These are phyloP conservation scores for Punica granatum DNA, from an alignment of 345 rosid genomes.

Conservation along the genomic window DNA sequence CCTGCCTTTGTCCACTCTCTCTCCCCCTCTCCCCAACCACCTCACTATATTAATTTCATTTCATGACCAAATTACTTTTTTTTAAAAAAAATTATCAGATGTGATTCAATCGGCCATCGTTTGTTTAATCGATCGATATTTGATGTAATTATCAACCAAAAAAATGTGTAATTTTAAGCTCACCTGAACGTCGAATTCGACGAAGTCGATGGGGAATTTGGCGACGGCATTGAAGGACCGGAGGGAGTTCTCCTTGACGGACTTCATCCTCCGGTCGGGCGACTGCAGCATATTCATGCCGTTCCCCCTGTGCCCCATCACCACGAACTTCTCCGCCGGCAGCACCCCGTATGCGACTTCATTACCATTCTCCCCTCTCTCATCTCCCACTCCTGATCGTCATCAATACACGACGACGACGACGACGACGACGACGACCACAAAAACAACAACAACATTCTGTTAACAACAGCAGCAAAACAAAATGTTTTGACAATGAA, in stretches of 20 bases:
- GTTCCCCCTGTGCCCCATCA: conserved; percentile 78
- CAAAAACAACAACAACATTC: not conserved
- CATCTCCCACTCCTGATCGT: not conserved
- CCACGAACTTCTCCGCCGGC: conserved; percentile 38
- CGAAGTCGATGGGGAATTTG: conserved; percentile 58
- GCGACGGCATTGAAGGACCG: conserved; percentile 72
- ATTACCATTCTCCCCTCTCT: not conserved
- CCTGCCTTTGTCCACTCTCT: too few species aligned
- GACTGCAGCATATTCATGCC: conserved; percentile 79
- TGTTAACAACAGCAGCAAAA: too few species aligned
- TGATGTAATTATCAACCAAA: too few species aligned
- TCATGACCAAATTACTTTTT: too few species aligned
- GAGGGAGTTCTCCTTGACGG: conserved; percentile 72
- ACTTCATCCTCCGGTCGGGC: conserved; percentile 53
- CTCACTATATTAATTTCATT: too few species aligned
- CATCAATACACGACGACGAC: too few species aligned
- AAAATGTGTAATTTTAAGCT: not conserved
- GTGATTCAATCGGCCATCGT: too few species aligned
- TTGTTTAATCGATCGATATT: too few species aligned
- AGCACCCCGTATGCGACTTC: not conserved
- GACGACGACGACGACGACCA: too few species aligned
- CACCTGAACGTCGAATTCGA: conserved; percentile 99
- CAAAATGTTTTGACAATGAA: too few species aligned
- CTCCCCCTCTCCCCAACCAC: not conserved
- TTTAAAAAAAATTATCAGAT: too few species aligned